Evolutionary conservation across 768 basidiomycete genomes (phyloP), one percentile per base, ranked within the genome.

Genomic region (Calocybe gangraenosa): DNA sequence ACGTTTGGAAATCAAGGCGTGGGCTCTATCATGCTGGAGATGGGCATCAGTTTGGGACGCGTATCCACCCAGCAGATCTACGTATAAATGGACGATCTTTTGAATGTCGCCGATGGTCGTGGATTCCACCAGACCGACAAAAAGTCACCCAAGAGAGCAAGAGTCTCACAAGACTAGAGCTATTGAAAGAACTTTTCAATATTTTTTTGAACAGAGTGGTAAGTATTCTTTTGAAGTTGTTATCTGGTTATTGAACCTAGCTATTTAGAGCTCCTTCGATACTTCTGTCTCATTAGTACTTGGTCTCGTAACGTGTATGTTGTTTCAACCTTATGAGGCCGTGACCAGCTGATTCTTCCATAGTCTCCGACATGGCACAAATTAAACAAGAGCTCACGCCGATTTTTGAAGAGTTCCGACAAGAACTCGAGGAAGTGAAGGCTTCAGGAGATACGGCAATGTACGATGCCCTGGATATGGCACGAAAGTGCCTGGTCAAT

Each of bases 161-260:
- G 21, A 40, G 54, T 37, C 45, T 63, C 0, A 56, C 49, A 22
- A 49, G 61, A 7, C 37, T 63, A 37, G 49, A 59, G 21, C 43
- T 63, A 1, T 22, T 61, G 40, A 59, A 60, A 28, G 59, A 58
- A 23, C 36, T 63, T 9, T 63, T 61, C 44, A 57, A 58, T 37
- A 55, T 61, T 0, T 63, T 63, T 37, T 39, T 63, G 3, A 63
- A 63, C 47, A 58, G 61, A 2, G 58, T 53, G 2, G 61, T 61
- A 33, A 44, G 54, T 48, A 7, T 11, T 2, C 30, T 33, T 40
- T 13, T 35, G 14, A 18, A 5, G 34, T 7, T 18, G 34, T 30
- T 3, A 7, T 19, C 36, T 1, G n/a, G 2, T 13, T 40, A 18
- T 8, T 9, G 2, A 21, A 22, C 37, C 17, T 14, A 11, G n/a